Evolutionary conservation across 1,139 yeast species (phyloP).

Genomic region (Hansenula lynferdii): DNA sequence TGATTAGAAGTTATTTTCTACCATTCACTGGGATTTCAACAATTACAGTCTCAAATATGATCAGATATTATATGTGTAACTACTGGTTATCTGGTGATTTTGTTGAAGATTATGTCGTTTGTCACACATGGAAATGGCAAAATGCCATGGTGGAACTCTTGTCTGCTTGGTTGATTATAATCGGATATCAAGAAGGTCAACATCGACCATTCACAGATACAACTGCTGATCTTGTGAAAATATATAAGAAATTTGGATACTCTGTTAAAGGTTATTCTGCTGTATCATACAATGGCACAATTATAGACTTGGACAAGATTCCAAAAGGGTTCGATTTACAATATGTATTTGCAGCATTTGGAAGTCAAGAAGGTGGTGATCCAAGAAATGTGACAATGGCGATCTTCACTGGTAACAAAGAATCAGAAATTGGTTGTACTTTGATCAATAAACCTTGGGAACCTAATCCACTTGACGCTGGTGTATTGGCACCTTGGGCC

Average conservation of each 20-base stretch:
- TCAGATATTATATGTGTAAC: not conserved
- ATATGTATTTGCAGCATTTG: conserved; percentile 1
- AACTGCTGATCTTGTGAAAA: not conserved
- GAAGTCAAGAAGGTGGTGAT: not conserved
- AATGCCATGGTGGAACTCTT: not conserved
- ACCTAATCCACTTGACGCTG: not conserved
- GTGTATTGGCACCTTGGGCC: not conserved
- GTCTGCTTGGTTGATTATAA: not conserved
- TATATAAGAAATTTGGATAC: not conserved
- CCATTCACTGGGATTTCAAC: not conserved
- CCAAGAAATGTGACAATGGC: conserved; percentile 3
- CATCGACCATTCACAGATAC: not conserved
- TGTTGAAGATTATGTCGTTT: not conserved
- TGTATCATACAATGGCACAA: not conserved
- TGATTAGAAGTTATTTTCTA: not conserved
- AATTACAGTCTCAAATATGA: not conserved
- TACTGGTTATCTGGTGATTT: not conserved
- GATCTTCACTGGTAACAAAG: conserved; percentile 4
- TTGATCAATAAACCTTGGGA: conserved; percentile 4
- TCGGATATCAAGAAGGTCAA: conserved; percentile 1
- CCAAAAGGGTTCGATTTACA: conserved; percentile 1
- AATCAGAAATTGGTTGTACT: conserved; percentile 3
- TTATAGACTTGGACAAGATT: not conserved
- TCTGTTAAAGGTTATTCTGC: not conserved
- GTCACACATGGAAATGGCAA: not conserved